These are phyloP conservation scores for Cyclotella choctawhatcheeana DNA, from an alignment of 108 stramenopile genomes.

Conservation along the genomic window DNA sequence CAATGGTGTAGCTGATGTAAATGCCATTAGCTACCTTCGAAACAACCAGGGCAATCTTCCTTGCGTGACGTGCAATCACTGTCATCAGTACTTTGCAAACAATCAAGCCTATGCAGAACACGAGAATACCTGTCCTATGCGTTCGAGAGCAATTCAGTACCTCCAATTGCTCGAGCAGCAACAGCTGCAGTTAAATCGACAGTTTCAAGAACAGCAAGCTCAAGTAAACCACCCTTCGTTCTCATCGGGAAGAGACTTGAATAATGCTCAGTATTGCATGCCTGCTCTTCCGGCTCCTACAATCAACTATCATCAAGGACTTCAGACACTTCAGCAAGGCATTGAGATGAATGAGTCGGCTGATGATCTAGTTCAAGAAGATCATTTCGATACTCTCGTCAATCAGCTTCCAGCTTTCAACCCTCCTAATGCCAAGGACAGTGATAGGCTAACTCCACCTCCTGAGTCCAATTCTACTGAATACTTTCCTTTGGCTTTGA, in stretches of 20 bases:
- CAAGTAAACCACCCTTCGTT: slow-evolving; percentile 1
- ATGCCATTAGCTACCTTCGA: not conserved
- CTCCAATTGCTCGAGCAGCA: slow-evolving; percentile 30
- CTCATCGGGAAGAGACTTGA: slow-evolving; percentile 9
- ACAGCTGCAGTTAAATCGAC: slow-evolving; percentile 26
- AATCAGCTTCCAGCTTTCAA: slow-evolving; percentile 23
- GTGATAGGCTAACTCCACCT: not conserved
- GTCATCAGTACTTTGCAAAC: slow-evolving; percentile 19
- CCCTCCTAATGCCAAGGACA: not conserved
- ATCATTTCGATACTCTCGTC: slow-evolving; percentile 25
- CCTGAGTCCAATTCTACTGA: slow-evolving; percentile 18
- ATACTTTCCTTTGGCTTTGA: slow-evolving; percentile 65
- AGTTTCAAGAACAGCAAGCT: slow-evolving; percentile 42
- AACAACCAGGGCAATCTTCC: not conserved
- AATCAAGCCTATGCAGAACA: slow-evolving; percentile 13
- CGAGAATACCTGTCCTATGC: slow-evolving; percentile 21
- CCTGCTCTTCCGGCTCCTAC: slow-evolving; percentile 1
- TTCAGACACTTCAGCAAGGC: slow-evolving; percentile 15
- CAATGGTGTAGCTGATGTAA: not conserved
- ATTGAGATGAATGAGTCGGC: slow-evolving; percentile 14
- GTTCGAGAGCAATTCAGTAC: slow-evolving; percentile 1
- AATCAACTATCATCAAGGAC: not conserved
- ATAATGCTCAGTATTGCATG: slow-evolving; percentile 20
- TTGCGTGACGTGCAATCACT: slow-evolving; percentile 20
- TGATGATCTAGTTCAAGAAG: not conserved